A percentile compares a stretch with the other conserved stretches of the same genome.
phyloP scores from a whole-genome alignment of 345 rosid species.

The Zanthoxylum bungeanum region DNA sequence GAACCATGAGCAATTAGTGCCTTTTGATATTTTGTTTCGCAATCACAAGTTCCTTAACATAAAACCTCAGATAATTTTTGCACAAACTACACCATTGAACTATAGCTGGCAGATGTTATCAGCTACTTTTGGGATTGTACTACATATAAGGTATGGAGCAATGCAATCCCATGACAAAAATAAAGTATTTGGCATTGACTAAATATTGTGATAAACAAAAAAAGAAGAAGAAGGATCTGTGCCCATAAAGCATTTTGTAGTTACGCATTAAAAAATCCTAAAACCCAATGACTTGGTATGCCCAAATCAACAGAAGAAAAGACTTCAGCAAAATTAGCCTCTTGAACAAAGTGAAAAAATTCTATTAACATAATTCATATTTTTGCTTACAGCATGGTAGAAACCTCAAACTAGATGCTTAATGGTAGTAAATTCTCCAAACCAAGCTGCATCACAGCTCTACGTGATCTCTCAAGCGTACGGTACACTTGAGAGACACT shows the following conservation, averaged over 20 bases:
- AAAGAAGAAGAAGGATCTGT: no score
- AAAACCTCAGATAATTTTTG: slow-evolving; percentile 5
- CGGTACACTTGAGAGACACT: neutral
- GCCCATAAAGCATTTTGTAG: neutral
- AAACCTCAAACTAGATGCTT: slow-evolving; percentile 2
- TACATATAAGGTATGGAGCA: neutral
- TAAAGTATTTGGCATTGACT: neutral
- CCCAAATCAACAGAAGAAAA: slow-evolving; percentile 1
- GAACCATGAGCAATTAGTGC: neutral
- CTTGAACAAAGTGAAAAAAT: slow-evolving; percentile 1
- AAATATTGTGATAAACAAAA: neutral
- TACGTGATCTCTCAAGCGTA: neutral
- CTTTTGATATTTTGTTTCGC: neutral
- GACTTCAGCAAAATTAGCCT: neutral
- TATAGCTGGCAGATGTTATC: neutral
- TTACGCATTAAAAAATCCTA: neutral
- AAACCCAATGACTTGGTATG: neutral
- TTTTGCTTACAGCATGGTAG: slow-evolving; percentile 9
- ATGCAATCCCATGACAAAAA: neutral
- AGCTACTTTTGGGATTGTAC: neutral
- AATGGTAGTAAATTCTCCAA: slow-evolving; percentile 16
- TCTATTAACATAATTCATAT: slow-evolving; percentile 6
- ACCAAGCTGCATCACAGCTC: neutral
- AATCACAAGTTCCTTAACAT: neutral
- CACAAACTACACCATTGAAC: neutral